phyloP scores from a whole-genome alignment of 2,329 filamentous ascomycete species.

The Thielaviopsis euricoi region DNA sequence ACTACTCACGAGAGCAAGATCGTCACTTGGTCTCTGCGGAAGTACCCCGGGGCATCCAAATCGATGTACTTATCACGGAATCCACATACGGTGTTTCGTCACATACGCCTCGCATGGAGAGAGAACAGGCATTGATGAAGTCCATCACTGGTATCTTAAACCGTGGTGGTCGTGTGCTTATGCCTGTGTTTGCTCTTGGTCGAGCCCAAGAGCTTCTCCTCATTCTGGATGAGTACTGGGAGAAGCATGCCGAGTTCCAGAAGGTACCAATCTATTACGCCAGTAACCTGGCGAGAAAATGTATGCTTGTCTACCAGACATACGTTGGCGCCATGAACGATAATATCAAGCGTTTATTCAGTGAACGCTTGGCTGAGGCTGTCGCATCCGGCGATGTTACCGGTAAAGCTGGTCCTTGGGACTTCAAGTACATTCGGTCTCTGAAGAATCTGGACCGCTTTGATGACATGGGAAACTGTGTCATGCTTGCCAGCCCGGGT shows the following conservation, averaged over 20 bases:
- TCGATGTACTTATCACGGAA: slow-evolving; percentile 94
- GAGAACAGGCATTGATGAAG: slow-evolving; percentile 90
- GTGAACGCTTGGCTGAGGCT: slow-evolving; percentile 79
- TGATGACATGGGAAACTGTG: slow-evolving; percentile 85
- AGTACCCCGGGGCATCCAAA: slow-evolving; percentile 73
- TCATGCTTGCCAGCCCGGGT: slow-evolving; percentile 94
- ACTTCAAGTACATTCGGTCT: slow-evolving; percentile 86
- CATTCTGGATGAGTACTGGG: slow-evolving; percentile 95
- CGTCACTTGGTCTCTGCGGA: slow-evolving; percentile 87
- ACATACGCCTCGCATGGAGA: slow-evolving; percentile 76
- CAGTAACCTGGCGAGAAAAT: slow-evolving; percentile 83
- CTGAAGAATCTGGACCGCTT: slow-evolving; percentile 89
- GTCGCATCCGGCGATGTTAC: slow-evolving; percentile 61
- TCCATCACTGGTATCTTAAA: slow-evolving; percentile 83
- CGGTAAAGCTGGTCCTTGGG: slow-evolving; percentile 78
- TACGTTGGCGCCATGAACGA: slow-evolving; percentile 99
- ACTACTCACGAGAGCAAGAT: slow-evolving; percentile 93
- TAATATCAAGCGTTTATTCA: slow-evolving; percentile 92
- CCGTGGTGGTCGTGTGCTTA: slow-evolving; percentile 76
- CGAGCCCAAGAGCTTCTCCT: slow-evolving; percentile 85
- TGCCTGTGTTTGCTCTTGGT: slow-evolving; percentile 90
- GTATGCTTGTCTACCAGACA: slow-evolving; percentile 97
- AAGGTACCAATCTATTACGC: slow-evolving; percentile 95
- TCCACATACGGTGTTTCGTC: slow-evolving; percentile 94
- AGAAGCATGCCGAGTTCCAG: slow-evolving; percentile 71